Conservation (phyloP, 495 filamentous ascomycete genomes). For the Aspergillus sclerotioniger region DNA sequence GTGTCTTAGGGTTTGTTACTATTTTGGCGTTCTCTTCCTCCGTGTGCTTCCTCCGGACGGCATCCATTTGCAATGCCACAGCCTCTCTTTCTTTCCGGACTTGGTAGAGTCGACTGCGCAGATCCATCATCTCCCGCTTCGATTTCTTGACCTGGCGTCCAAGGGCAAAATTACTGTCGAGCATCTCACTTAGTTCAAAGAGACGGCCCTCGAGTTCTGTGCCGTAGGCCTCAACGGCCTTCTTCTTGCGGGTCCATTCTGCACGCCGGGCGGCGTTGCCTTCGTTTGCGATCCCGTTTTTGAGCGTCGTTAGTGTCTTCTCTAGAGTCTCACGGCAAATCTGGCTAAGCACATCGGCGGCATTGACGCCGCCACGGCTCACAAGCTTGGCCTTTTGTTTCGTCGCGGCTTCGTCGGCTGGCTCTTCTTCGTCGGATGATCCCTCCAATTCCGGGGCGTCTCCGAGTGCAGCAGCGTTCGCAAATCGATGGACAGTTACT, state of each 20-base stretch:
- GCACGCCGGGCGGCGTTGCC: slow-evolving; percentile 37
- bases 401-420: slow-evolving; percentile 34
- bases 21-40: slow-evolving; percentile 38
- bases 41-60: slow-evolving; percentile 58
- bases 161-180: slow-evolving; percentile 65
- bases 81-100: slow-evolving; percentile 63
- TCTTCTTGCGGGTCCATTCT: slow-evolving; percentile 59
- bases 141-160: slow-evolving; percentile 59
- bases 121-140: slow-evolving; percentile 62
- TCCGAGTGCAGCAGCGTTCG: slow-evolving; percentile 33
- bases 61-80: slow-evolving; percentile 67
- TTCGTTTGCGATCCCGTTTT: slow-evolving; percentile 38
- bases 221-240: slow-evolving; percentile 65
- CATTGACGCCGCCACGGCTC: slow-evolving; percentile 63
- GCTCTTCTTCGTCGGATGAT: slow-evolving; percentile 31
- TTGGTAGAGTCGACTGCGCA: slow-evolving; percentile 62
- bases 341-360: slow-evolving; percentile 66
- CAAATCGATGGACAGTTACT: slow-evolving; percentile 46
- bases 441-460: slow-evolving; percentile 16
- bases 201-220: slow-evolving; percentile 64
- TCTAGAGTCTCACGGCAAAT: slow-evolving; percentile 68
- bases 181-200: slow-evolving; percentile 49
- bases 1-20: slow-evolving; percentile 21
- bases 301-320: slow-evolving; percentile 43
- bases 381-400: slow-evolving; percentile 38